phyloP scores from a whole-genome alignment of 2,329 filamentous ascomycete genomes.

The Metarhizium album region DNA sequence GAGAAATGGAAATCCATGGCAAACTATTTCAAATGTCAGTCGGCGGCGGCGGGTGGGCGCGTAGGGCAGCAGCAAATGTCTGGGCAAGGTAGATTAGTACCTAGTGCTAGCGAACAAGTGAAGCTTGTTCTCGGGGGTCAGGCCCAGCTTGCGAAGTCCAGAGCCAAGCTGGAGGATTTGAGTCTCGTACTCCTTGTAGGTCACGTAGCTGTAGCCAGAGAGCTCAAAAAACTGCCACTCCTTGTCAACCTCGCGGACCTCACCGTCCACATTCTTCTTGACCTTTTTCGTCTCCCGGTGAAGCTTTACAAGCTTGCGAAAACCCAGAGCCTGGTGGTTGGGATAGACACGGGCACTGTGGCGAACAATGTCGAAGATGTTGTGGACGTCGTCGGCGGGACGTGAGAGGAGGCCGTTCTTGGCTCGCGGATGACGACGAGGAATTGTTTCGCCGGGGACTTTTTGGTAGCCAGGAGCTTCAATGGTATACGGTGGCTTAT shows the following conservation, averaged over 20 bases:
- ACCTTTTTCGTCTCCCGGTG: conserved; percentile 83
- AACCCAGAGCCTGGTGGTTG: conserved; percentile 56
- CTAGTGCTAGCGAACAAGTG: conserved; percentile 81
- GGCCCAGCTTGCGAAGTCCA: conserved; percentile 63
- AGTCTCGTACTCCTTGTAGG: conserved; percentile 69
- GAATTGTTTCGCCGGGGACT: conserved; percentile 72
- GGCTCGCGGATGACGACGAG: conserved; percentile 60
- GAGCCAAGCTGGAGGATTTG: conserved; percentile 58
- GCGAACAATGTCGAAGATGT: conserved; percentile 68
- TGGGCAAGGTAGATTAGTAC: conserved; percentile 28
- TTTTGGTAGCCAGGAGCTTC: conserved; percentile 59
- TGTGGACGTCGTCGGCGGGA: conserved; percentile 60
- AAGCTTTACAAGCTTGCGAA: conserved; percentile 61
- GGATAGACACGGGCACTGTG: conserved; percentile 54
- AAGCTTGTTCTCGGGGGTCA: conserved; percentile 55
- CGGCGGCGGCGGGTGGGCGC: neutral
- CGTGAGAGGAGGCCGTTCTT: conserved; percentile 58
- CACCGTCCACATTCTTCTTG: conserved; percentile 77
- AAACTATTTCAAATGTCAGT: conserved; percentile 35
- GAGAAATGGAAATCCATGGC: conserved; percentile 76
- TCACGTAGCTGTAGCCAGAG: conserved; percentile 63
- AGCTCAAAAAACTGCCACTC: conserved; percentile 88
- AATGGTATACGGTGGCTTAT: conserved; percentile 64
- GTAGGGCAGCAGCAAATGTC: neutral
- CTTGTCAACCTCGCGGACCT: conserved; percentile 73